Conservation (phyloP, 768 basidiomycete species). For the Postia placenta region DNA sequence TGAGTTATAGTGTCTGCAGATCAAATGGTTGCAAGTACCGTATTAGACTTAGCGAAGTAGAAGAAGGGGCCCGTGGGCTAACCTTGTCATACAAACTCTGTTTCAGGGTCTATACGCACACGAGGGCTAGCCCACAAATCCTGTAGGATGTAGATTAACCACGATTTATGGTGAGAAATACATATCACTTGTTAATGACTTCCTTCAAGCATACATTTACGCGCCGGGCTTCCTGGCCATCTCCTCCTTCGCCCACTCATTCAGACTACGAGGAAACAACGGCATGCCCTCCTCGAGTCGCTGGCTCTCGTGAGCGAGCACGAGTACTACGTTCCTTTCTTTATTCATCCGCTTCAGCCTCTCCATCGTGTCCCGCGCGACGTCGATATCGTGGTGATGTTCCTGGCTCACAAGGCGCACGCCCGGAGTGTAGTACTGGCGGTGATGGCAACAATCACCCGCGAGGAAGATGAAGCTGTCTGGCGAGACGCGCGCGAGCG, state of each 20-base stretch:
- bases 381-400: conserved; percentile 2
- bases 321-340: background rate
- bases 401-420: conserved; percentile 2
- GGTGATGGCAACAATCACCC: conserved; percentile 2
- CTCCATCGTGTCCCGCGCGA: conserved; percentile 2
- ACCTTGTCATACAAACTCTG: no score
- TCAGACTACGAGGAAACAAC: background rate
- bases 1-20: no score
- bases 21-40: no score
- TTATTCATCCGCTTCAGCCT: background rate
- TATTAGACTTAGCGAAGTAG: no score
- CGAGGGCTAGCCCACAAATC: no score
- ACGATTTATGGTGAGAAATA: no score
- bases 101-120: no score
- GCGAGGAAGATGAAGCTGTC: background rate
- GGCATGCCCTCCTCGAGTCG: background rate
- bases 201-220: no score
- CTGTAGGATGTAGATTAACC: no score
- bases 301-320: conserved; percentile 2
- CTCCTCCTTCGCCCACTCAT: background rate
- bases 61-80: no score
- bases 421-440: conserved; percentile 1
- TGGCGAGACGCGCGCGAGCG: conserved; percentile 35
- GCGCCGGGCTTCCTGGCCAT: no score
- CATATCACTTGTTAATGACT: no score